These are phyloP conservation scores for Penicillium verrucosum DNA, from an alignment of 2,329 filamentous ascomycete species.

Conservation along the genomic window DNA sequence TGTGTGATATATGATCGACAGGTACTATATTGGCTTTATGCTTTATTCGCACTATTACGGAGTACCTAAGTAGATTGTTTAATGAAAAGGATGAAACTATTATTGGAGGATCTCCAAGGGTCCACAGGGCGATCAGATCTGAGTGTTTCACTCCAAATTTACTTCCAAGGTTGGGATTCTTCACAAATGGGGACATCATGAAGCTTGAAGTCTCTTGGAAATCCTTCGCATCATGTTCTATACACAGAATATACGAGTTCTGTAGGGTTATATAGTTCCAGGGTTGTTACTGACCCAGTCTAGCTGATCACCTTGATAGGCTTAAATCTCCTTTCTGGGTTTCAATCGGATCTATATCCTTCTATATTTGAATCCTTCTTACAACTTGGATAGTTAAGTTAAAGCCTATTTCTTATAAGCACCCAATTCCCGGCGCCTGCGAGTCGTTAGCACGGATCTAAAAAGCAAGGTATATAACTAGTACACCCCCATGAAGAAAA, in stretches of 20 bases:
- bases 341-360: not conserved
- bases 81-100: not conserved
- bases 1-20: conserved; percentile 1
- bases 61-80: not conserved
- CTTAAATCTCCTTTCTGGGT: not conserved
- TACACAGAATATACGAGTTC: not conserved
- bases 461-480: not conserved
- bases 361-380: conserved; percentile 1
- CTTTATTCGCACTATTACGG: not conserved
- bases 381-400: not conserved
- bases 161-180: not conserved
- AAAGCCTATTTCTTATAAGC: conserved; percentile 19
- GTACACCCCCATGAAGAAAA: conserved; percentile 14
- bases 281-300: not conserved
- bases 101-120: not conserved
- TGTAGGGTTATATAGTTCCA: too few species aligned
- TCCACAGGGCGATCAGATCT: conserved; percentile 4
- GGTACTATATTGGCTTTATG: not conserved
- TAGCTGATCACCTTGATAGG: not conserved
- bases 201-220: not conserved
- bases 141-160: not conserved
- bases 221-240: not conserved
- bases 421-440: conserved; percentile 33
- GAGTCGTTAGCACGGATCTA: conserved; percentile 9
- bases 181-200: not conserved